These are phyloP conservation scores for Phaeosphaeriaceae sp. DNA, from an alignment of 2,329 filamentous ascomycete species.

Conservation along the genomic window DNA sequence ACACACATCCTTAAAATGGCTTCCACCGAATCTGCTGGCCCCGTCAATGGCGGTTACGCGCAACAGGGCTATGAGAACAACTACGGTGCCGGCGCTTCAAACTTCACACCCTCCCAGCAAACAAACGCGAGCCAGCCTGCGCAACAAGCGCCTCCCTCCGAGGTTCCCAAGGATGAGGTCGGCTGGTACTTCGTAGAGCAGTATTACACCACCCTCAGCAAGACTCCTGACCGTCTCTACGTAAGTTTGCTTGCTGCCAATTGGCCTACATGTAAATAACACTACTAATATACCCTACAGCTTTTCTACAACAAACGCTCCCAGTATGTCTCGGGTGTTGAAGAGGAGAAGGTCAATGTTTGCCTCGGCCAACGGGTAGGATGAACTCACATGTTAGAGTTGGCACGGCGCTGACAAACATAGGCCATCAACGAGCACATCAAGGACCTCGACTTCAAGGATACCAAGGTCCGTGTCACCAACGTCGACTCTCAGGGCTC, in stretches of 20 bases:
- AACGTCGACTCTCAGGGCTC: slow-evolving; percentile 98
- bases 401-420: slow-evolving; percentile 3
- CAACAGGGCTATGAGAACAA: slow-evolving; percentile 51
- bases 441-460: slow-evolving; percentile 89
- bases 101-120: slow-evolving; percentile 38
- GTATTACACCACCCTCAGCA: slow-evolving; percentile 98
- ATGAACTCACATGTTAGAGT: slow-evolving; percentile 17
- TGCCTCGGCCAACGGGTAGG: slow-evolving; percentile 86
- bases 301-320: slow-evolving; percentile 97
- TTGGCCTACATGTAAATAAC: not conserved
- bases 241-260: slow-evolving; percentile 43
- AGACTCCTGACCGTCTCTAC: slow-evolving; percentile 90
- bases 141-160: slow-evolving; percentile 40
- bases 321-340: slow-evolving; percentile 89
- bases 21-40: slow-evolving; percentile 42
- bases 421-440: slow-evolving; percentile 95
- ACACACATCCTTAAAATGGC: slow-evolving; percentile 38
- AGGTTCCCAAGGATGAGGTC: slow-evolving; percentile 85
- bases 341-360: slow-evolving; percentile 87
- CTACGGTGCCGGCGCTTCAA: slow-evolving; percentile 37
- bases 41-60: slow-evolving; percentile 58
- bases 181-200: slow-evolving; percentile 99
- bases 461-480: slow-evolving; percentile 97
- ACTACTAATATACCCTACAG: slow-evolving; percentile 44
- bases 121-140: slow-evolving; percentile 33